phyloP scores from a whole-genome alignment of 805 yeast genomes.

The Cyberlindnera sargentensis region DNA sequence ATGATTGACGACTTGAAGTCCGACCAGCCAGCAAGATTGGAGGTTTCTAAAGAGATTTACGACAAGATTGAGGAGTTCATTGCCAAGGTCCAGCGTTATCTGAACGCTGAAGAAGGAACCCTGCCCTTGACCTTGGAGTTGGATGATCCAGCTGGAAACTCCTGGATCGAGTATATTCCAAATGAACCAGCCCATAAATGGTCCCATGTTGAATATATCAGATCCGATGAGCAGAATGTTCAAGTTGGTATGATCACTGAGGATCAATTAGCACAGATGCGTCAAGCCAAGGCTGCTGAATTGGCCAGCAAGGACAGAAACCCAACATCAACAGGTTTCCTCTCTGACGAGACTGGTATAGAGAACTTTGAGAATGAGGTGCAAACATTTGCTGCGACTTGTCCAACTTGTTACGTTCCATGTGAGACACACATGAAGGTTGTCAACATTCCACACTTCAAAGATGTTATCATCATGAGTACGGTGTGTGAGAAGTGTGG shows the following conservation, averaged over 20 bases:
- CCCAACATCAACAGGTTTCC: conserved; percentile 48
- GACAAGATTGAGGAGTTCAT: conserved; percentile 71
- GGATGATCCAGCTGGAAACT: conserved; percentile 96
- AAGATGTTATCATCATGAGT: conserved; percentile 94
- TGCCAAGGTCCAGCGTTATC: conserved; percentile 46
- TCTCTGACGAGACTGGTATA: conserved; percentile 69
- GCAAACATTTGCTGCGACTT: conserved; percentile 85
- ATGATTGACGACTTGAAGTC: conserved; percentile 73
- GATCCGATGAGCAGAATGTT: conserved; percentile 86
- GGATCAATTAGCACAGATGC: conserved; percentile 41
- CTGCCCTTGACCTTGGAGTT: conserved; percentile 72
- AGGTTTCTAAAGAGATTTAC: conserved; percentile 65
- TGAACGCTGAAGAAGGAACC: conserved; percentile 60
- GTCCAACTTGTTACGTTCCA: conserved; percentile 79
- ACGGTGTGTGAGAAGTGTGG: conserved; percentile 92
- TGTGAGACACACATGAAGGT: conserved; percentile 96
- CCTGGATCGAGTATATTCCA: conserved; percentile 88
- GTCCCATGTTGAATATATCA: conserved; percentile 73
- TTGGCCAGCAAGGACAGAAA: conserved; percentile 21
- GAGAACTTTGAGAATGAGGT: conserved; percentile 86
- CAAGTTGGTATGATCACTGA: conserved; percentile 69
- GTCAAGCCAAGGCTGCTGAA: conserved; percentile 17
- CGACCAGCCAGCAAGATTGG: conserved; percentile 78
- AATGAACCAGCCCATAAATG: conserved; percentile 87
- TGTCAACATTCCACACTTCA: conserved; percentile 95